phyloP scores from a whole-genome alignment of 352 stramenopile genomes.

The Stephanocyclus meneghinianus region DNA sequence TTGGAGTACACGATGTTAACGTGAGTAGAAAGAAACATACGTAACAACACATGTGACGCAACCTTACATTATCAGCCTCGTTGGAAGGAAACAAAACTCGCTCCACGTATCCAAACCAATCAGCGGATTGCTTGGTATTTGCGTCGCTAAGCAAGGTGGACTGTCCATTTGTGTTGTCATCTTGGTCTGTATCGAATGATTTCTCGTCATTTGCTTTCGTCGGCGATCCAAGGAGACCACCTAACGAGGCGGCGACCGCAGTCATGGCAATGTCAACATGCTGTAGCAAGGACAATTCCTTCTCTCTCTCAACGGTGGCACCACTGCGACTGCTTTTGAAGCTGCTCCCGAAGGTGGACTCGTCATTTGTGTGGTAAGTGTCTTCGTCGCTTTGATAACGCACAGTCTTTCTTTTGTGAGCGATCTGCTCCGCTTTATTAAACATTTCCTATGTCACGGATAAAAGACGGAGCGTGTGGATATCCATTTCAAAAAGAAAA shows the following conservation, averaged over 20 bases:
- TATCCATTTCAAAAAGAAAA: neutral
- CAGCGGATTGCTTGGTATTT: slow-evolving; percentile 9
- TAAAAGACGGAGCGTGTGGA: neutral
- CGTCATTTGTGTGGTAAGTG: slow-evolving; percentile 21
- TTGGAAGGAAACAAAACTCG: slow-evolving; percentile 33
- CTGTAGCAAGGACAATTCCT: slow-evolving; percentile 20
- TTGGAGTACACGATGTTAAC: neutral
- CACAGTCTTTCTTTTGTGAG: slow-evolving; percentile 1
- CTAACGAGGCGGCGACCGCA: slow-evolving; percentile 22
- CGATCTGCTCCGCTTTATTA: neutral
- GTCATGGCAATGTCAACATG: slow-evolving; percentile 34
- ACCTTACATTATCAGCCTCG: slow-evolving; percentile 20
- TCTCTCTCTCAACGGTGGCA: neutral
- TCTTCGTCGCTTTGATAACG: slow-evolving; percentile 22
- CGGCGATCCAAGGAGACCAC: slow-evolving; percentile 18
- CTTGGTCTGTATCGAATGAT: slow-evolving; percentile 27
- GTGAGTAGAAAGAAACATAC: neutral
- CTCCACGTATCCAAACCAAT: slow-evolving; percentile 45
- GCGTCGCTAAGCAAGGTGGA: slow-evolving; percentile 19
- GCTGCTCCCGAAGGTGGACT: slow-evolving; percentile 37
- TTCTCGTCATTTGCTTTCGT: slow-evolving; percentile 18
- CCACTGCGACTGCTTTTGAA: slow-evolving; percentile 28
- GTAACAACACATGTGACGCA: neutral
- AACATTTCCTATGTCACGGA: neutral
- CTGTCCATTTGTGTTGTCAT: slow-evolving; percentile 40